phyloP scores from a whole-genome alignment of 148 eudicot genomes.

The Dysphania ambrosioides region DNA sequence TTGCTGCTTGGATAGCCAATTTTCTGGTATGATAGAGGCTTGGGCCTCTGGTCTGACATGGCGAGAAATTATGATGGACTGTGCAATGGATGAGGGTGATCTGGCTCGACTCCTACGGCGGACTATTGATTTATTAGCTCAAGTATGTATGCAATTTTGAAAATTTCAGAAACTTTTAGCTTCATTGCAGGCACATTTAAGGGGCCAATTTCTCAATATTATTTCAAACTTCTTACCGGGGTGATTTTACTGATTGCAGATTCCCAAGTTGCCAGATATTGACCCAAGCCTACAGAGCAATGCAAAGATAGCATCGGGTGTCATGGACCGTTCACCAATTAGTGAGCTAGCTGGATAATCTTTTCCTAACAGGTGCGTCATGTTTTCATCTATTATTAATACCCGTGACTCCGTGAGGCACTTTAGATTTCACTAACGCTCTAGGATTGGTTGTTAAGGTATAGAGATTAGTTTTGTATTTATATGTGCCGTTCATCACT shows the following conservation, averaged over 20 bases:
- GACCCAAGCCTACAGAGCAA: slow-evolving; percentile 69
- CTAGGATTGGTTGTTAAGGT: neutral
- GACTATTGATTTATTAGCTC: slow-evolving; percentile 83
- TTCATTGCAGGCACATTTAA: neutral
- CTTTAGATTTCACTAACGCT: neutral
- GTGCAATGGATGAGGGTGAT: slow-evolving; percentile 99
- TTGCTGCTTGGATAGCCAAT: slow-evolving; percentile 96
- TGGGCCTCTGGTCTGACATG: slow-evolving; percentile 99
- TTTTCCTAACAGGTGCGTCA: slow-evolving; percentile 10
- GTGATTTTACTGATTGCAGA: slow-evolving; percentile 40
- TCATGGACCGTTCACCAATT: slow-evolving; percentile 97
- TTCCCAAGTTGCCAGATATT: slow-evolving; percentile 91
- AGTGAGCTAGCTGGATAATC: slow-evolving; percentile 85
- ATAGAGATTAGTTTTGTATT: neutral
- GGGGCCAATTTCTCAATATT: neutral
- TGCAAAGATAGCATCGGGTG: slow-evolving; percentile 66
- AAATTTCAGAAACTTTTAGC: neutral
- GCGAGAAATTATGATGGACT: slow-evolving; percentile 98
- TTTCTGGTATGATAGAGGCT: slow-evolving; percentile 95
- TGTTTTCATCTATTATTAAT: neutral
- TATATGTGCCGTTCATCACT: neutral
- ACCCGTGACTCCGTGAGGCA: neutral
- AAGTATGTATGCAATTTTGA: slow-evolving; percentile 40
- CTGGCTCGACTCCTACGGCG: slow-evolving; percentile 86
- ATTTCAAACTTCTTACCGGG: neutral